phyloP scores from a whole-genome alignment of 371 early-diverging fungal species.

The Catenaria anguillulae region DNA sequence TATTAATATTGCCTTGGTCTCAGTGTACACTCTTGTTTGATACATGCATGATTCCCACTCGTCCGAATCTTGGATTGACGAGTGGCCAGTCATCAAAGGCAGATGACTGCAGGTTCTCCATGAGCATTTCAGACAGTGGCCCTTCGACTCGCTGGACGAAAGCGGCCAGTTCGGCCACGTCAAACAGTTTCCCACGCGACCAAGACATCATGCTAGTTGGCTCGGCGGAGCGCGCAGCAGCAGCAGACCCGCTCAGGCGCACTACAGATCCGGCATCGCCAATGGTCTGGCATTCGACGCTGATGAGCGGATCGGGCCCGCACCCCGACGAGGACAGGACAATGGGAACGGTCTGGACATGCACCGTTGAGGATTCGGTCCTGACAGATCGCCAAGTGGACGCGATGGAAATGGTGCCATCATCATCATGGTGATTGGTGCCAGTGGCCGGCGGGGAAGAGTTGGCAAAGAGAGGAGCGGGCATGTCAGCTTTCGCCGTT shows the following conservation, averaged over 20 bases:
- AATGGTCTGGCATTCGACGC: neutral
- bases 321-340: neutral
- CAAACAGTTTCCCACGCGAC: too few relatives aligned
- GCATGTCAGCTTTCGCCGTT: too few relatives aligned
- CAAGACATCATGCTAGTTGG: neutral
- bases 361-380: neutral
- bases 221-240: neutral
- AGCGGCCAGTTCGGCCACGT: too few relatives aligned
- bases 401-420: neutral
- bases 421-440: neutral
- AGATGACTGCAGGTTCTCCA: neutral
- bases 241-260: neutral
- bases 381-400: neutral
- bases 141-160: neutral
- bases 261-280: neutral
- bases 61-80: too few relatives aligned
- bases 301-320: too few relatives aligned
- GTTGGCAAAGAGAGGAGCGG: too few relatives aligned
- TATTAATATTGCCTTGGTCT: too few relatives aligned
- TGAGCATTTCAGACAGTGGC: neutral
- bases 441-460: neutral
- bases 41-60: too few relatives aligned
- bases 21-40: too few relatives aligned
- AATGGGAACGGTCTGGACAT: neutral
- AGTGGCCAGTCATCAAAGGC: neutral